Evolutionary conservation across 1,284 basidiomycete species (phyloP), one percentile per base, ranked within the genome.

Genomic region (Phellinidium pouzarii): DNA sequence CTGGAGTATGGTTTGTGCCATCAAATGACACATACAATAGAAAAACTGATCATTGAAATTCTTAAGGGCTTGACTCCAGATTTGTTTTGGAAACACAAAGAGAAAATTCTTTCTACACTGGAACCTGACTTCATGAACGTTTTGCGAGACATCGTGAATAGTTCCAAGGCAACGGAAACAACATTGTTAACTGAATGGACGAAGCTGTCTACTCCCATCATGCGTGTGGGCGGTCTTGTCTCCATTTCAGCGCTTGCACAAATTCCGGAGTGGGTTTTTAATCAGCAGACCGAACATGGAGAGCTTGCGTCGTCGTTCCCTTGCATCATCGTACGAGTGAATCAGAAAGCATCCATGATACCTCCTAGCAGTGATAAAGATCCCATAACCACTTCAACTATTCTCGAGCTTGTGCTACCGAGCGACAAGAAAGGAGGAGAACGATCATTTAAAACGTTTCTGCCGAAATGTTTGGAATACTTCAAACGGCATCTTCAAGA

Each of bases 11-110:
- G 87, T 86, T 41, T 36, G 75, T 64, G 4, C 25, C 23, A 44
- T 50, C 31, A 25, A 6, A 26, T 44, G 45, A 5, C 27, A 38
- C 20, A 41, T 23, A 53, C 26, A 54, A n/a, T 25, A 45, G 27
- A 40, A 9, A 25, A 31, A 34, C 41, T 48, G 20, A 34, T 19
- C 54, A 12, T 40, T 22, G 31, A 12, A 25, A 34, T n/a, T n/a
- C n/a, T n/a, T 1, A 59, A 85, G 77, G 89, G 88, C 1, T 68
- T 94, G 50, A 87, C 82, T 0, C 88, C 92, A 0, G 61, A 68
- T 7, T 55, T 84, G 9, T 94, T 87, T 62, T 94, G 92, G 92
- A 59, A 61, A 29, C 66, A 88, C 60, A 69, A 69, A 20, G 60
- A 69, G 0, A 57, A 60, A 11, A 69, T 94, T n/a, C 66, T 91